phyloP scores from a whole-genome alignment of 257 asterid species.

The Coffea canephora region DNA sequence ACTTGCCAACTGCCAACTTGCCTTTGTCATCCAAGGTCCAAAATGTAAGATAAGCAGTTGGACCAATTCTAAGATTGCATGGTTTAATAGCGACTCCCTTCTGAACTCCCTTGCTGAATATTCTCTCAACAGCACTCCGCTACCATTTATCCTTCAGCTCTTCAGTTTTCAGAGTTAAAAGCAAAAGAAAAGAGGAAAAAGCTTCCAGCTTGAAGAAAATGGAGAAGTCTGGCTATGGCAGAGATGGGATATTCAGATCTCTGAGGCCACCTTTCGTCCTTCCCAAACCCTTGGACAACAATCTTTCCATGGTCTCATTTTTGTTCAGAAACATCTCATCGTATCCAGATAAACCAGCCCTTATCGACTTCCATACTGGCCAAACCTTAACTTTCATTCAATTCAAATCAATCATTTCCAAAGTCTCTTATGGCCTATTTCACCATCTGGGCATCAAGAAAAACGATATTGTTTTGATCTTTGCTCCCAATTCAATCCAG shows the following conservation, averaged over 20 bases:
- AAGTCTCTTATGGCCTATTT: constrained; percentile 50
- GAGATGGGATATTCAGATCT: constrained; percentile 82
- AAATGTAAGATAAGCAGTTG: too few relatives aligned
- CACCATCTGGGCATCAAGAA: constrained; percentile 61
- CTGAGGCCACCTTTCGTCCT: constrained; percentile 51
- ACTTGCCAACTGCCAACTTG: too few relatives aligned
- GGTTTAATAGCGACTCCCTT: too few relatives aligned
- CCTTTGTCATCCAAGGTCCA: too few relatives aligned
- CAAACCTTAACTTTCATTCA: constrained; percentile 46
- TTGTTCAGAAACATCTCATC: constrained; percentile 71
- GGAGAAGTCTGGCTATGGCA: constrained; percentile 96
- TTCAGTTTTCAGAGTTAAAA: neutral
- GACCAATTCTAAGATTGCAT: too few relatives aligned
- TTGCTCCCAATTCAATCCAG: constrained; percentile 71
- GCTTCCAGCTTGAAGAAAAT: constrained; percentile 23
- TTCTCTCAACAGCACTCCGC: neutral
- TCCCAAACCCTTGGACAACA: constrained; percentile 48
- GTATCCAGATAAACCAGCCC: constrained; percentile 62
- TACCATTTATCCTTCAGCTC: neutral
- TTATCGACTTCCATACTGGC: constrained; percentile 51
- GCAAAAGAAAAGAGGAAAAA: neutral
- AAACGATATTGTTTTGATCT: constrained; percentile 67
- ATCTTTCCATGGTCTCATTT: constrained; percentile 61
- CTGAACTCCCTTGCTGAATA: too few relatives aligned
- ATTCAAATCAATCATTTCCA: constrained; percentile 56